phyloP scores from a whole-genome alignment of 1,284 basidiomycete genomes.

The Puccinia novopanici region DNA sequence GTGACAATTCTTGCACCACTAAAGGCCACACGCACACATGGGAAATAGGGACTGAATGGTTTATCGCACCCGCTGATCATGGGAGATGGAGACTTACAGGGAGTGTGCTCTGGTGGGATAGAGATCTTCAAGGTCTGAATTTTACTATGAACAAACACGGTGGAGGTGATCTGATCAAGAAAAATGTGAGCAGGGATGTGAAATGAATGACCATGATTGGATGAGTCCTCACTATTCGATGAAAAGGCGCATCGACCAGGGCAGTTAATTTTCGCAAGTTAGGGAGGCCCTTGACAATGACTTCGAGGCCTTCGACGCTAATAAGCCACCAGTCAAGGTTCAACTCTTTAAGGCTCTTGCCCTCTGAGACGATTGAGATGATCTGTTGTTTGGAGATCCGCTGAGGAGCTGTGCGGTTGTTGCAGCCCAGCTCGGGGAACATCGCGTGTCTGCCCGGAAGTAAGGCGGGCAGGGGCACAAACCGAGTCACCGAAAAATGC shows the following conservation, averaged over 20 bases:
- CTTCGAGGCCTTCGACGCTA: constrained; percentile 46
- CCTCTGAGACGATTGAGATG: constrained; percentile 15
- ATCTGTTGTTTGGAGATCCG: constrained; percentile 43
- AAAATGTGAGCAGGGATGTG: neutral
- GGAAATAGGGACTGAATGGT: neutral
- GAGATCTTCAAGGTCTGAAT: constrained; percentile 33
- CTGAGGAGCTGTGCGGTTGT: constrained; percentile 24
- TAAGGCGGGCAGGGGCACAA: constrained; percentile 33
- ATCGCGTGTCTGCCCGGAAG: constrained; percentile 34
- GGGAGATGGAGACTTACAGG: constrained; percentile 4
- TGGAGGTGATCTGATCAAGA: constrained; percentile 35
- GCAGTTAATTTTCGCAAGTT: constrained; percentile 38
- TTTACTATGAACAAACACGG: constrained; percentile 44
- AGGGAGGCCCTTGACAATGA: constrained; percentile 41
- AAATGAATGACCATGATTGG: neutral
- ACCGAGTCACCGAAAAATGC: constrained; percentile 19
- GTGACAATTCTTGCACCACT: constrained; percentile 34
- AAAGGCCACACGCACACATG: neutral
- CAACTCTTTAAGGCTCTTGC: constrained; percentile 36
- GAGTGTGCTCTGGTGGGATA: constrained; percentile 48
- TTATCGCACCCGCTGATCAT: neutral
- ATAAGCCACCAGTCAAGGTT: constrained; percentile 47
- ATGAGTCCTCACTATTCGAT: constrained; percentile 30
- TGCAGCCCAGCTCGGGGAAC: constrained; percentile 28
- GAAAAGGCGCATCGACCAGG: constrained; percentile 46